Percentiles rank a stretch among this genome's conserved stretches.
Evolutionary conservation across 768 basidiomycete species (phyloP).

Genomic region (Cytidiella melzeri): DNA sequence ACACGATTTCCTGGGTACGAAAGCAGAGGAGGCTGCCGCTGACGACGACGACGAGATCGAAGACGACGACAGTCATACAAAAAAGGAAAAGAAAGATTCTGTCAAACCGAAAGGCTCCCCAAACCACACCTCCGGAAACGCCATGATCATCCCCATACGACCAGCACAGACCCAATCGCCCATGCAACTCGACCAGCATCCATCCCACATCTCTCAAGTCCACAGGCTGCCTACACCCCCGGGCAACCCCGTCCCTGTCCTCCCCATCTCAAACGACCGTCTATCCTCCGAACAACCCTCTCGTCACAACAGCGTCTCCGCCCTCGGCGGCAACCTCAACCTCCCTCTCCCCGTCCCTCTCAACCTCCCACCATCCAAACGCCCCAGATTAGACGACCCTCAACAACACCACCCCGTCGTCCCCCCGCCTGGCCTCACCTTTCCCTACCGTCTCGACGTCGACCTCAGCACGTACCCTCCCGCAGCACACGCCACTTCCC

Average conservation of each 20-base stretch:
- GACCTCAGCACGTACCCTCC: constrained; percentile 19
- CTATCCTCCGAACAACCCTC: constrained; percentile 15
- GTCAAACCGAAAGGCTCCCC: neutral
- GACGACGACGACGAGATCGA: constrained; percentile 36
- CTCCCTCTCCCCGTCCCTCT: constrained; percentile 16
- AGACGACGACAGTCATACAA: constrained; percentile 23
- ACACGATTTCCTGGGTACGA: constrained; percentile 40
- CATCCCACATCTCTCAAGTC: neutral
- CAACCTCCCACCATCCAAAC: constrained; percentile 11
- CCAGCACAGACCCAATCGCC: constrained; percentile 3
- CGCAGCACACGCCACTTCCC: constrained; percentile 10
- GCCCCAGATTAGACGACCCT: constrained; percentile 10
- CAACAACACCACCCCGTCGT: too few relatives aligned
- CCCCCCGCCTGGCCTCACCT: constrained; percentile 12
- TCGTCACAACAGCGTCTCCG: constrained; percentile 6
- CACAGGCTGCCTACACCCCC: neutral
- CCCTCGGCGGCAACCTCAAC: constrained; percentile 13
- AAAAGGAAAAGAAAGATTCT: constrained; percentile 9
- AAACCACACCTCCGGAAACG: neutral
- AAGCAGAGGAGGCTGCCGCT: constrained; percentile 21
- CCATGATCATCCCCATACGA: neutral
- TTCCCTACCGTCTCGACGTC: constrained; percentile 24
- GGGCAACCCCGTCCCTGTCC: constrained; percentile 2
- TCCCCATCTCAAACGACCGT: constrained; percentile 26
- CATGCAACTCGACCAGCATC: neutral